Conservation (phyloP, 1,284 basidiomycete species). For the Trichosporon faecale region DNA sequence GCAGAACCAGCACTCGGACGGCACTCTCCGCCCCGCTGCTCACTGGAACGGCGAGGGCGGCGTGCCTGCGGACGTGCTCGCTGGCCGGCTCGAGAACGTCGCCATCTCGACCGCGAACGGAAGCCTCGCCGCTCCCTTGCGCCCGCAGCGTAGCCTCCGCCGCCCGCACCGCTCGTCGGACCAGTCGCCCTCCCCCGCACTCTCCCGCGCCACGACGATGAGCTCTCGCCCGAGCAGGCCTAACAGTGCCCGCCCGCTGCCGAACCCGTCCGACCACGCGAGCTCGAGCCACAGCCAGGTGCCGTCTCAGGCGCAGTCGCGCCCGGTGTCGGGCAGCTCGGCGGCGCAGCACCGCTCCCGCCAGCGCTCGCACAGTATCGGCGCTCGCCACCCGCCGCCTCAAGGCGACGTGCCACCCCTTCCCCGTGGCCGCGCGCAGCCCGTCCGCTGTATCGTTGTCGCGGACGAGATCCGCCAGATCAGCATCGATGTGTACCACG, state of each 20-base stretch:
- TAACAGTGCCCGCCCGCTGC: conserved; percentile 1
- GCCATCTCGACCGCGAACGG: conserved; percentile 12
- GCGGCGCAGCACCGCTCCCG: neutral
- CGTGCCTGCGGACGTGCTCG: conserved; percentile 39
- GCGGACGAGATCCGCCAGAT: conserved; percentile 17
- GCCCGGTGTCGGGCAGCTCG: neutral
- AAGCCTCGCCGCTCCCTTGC: neutral
- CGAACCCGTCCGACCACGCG: neutral
- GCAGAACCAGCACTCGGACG: conserved; percentile 12
- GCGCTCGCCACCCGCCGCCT: neutral
- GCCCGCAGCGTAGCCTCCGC: conserved; percentile 5
- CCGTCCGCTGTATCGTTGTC: conserved; percentile 19
- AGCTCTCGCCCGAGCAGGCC: conserved; percentile 7
- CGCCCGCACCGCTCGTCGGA: conserved; percentile 6
- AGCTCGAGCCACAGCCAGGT: neutral
- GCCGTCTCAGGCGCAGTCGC: neutral
- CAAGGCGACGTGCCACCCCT: neutral
- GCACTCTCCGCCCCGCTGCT: conserved; percentile 17
- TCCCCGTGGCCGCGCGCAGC: conserved; percentile 11
- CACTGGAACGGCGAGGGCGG: conserved; percentile 50
- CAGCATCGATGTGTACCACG: conserved; percentile 35
- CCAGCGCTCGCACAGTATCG: conserved; percentile 16
- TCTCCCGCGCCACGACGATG: conserved; percentile 3
- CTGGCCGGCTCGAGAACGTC: conserved; percentile 33
- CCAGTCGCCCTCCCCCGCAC: neutral